A percentile compares a stretch with the other conserved stretches of the same genome.
phyloP scores from a whole-genome alignment of 1,284 basidiomycete genomes.

The Apiotrichum siamense region DNA sequence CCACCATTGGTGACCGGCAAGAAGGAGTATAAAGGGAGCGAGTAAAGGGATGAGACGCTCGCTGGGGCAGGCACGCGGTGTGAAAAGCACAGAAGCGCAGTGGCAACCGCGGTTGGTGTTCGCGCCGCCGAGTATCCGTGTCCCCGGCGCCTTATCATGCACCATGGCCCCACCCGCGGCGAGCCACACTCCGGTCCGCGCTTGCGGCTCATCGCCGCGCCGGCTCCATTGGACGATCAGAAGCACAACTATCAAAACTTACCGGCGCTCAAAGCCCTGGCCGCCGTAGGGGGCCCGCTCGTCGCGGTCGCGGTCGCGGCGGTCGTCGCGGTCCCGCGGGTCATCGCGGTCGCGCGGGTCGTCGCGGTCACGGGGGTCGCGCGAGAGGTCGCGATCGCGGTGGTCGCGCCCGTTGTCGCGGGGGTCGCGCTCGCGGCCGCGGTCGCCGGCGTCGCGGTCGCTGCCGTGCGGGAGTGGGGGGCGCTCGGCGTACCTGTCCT shows the following conservation, averaged over 20 bases:
- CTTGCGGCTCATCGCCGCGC: no score
- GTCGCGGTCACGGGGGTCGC: background rate
- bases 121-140: no score
- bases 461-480: conserved; percentile 5
- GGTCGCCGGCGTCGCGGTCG: conserved; percentile 8
- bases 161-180: no score
- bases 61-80: no score
- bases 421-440: conserved; percentile 4
- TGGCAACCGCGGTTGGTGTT: no score
- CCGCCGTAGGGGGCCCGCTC: conserved; percentile 1
- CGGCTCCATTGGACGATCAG: no score
- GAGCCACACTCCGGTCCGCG: no score
- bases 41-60: no score
- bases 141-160: no score
- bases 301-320: background rate
- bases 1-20: no score
- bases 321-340: background rate
- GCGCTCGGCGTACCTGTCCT: conserved; percentile 14
- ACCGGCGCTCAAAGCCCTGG: background rate
- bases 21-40: no score
- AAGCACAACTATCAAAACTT: background rate
- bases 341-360: conserved; percentile 3
- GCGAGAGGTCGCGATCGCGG: background rate
- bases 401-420: background rate
- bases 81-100: no score